These are phyloP conservation scores for Saturnispora kantuleensis DNA, from an alignment of 805 yeast genomes.

Conservation along the genomic window DNA sequence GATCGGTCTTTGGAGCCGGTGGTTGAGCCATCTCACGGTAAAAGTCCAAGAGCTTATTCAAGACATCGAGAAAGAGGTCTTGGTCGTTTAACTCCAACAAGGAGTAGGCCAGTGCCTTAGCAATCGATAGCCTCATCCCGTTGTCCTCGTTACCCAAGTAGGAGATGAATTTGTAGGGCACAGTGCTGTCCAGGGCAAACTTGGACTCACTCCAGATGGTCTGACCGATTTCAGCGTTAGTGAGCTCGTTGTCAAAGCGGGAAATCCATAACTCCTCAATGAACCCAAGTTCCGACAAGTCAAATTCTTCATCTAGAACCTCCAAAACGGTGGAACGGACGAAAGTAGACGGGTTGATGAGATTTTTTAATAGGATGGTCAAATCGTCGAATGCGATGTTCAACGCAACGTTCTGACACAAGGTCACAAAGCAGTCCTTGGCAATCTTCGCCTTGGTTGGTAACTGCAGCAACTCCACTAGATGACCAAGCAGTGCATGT, in stretches of 20 bases:
- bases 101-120: conserved; percentile 60
- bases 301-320: conserved; percentile 76
- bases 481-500: conserved; percentile 45
- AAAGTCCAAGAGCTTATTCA: conserved; percentile 40
- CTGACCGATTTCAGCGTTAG: conserved; percentile 53
- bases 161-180: conserved; percentile 37
- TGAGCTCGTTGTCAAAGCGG: conserved; percentile 60
- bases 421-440: conserved; percentile 70
- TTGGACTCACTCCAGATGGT: conserved; percentile 80
- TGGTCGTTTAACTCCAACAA: conserved; percentile 26
- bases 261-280: conserved; percentile 63
- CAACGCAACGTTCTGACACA: conserved; percentile 68
- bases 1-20: conserved; percentile 68
- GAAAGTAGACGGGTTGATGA: conserved; percentile 53
- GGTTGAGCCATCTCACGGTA: conserved; percentile 57
- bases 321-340: conserved; percentile 77
- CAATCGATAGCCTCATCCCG: conserved; percentile 64
- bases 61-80: conserved; percentile 24
- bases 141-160: conserved; percentile 48
- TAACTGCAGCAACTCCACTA: conserved; percentile 57
- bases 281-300: conserved; percentile 34
- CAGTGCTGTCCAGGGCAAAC: conserved; percentile 35
- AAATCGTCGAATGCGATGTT: conserved; percentile 51
- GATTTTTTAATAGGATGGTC: conserved; percentile 41
- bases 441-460: conserved; percentile 74